phyloP scores from a whole-genome alignment of 2,329 filamentous ascomycete species.

The Bipolaris gigantea region DNA sequence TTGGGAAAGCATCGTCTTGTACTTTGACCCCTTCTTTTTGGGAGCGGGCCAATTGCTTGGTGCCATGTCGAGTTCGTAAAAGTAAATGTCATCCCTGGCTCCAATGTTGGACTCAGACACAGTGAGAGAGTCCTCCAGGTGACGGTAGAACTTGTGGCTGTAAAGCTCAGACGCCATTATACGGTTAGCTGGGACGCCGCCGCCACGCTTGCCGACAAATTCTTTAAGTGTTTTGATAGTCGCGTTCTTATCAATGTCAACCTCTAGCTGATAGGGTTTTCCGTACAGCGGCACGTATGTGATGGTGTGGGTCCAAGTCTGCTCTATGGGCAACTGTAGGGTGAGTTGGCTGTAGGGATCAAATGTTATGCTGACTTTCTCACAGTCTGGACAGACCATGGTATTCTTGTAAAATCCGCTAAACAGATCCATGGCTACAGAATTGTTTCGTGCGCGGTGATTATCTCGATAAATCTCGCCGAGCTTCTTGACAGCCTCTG shows the following conservation, averaged over 20 bases:
- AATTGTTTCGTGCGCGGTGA: conserved; percentile 89
- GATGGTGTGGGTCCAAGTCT: conserved; percentile 73
- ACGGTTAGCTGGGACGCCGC: conserved; percentile 57
- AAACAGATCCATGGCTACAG: conserved; percentile 92
- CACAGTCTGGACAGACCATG: conserved; percentile 84
- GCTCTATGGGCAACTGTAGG: conserved; percentile 84
- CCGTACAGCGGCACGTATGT: conserved; percentile 78
- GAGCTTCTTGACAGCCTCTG: conserved; percentile 77
- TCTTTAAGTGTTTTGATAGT: conserved; percentile 70
- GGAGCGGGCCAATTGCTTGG: conserved; percentile 76
- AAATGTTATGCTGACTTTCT: conserved; percentile 97
- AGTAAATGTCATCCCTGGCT: conserved; percentile 63
- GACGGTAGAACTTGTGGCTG: conserved; percentile 81
- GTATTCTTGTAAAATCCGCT: conserved; percentile 97
- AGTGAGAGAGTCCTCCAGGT: conserved; percentile 67
- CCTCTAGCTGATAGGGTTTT: conserved; percentile 68
- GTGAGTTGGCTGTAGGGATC: conserved; percentile 97
- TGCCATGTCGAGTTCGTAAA: conserved; percentile 75
- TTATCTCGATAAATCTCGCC: conserved; percentile 89
- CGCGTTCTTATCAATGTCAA: conserved; percentile 79
- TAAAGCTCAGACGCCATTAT: conserved; percentile 85
- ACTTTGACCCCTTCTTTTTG: conserved; percentile 51
- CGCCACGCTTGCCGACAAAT: conserved; percentile 58
- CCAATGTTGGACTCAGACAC: conserved; percentile 73
- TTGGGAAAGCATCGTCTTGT: conserved; percentile 52